phyloP scores from a whole-genome alignment of 2,329 filamentous ascomycete species.

The Septoria linicola region DNA sequence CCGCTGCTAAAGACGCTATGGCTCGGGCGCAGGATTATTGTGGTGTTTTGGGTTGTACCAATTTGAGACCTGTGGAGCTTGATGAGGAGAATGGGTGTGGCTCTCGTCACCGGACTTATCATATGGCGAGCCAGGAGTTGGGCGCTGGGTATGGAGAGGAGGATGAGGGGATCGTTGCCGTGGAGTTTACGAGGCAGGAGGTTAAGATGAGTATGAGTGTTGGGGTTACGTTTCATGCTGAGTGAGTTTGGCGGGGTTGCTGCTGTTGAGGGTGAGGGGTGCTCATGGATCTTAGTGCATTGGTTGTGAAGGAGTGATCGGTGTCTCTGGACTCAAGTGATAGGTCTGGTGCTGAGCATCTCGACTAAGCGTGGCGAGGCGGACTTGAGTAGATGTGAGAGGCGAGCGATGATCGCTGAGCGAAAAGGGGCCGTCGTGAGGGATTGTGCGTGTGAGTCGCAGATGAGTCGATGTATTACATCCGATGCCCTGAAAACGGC shows the following conservation, averaged over 20 bases:
- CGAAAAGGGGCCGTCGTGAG: too few relatives aligned
- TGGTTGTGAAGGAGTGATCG: too few relatives aligned
- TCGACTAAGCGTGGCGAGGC: too few relatives aligned
- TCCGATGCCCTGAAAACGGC: too few relatives aligned
- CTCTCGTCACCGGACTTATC: not conserved
- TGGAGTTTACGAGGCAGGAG: conserved; percentile 28
- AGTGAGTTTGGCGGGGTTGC: conserved; percentile 46
- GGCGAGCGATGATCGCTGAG: too few relatives aligned
- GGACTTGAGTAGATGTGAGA: too few relatives aligned
- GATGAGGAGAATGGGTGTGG: conserved; percentile 6
- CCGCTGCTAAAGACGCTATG: conserved; percentile 25
- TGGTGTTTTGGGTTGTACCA: conserved; percentile 21
- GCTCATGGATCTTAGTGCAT: too few relatives aligned
- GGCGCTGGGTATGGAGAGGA: conserved; percentile 1
- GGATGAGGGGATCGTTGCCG: not conserved
- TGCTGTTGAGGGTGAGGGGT: too few relatives aligned
- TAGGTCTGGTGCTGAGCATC: too few relatives aligned
- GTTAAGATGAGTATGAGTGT: conserved; percentile 26
- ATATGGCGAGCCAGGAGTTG: conserved; percentile 5
- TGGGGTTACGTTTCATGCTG: conserved; percentile 25
- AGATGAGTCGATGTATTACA: too few relatives aligned
- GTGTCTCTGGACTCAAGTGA: too few relatives aligned
- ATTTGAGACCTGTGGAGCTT: conserved; percentile 21
- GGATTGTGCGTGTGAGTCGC: too few relatives aligned
- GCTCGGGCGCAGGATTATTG: conserved; percentile 28